phyloP scores from a whole-genome alignment of 345 rosid species.

The Gossypium raimondii region DNA sequence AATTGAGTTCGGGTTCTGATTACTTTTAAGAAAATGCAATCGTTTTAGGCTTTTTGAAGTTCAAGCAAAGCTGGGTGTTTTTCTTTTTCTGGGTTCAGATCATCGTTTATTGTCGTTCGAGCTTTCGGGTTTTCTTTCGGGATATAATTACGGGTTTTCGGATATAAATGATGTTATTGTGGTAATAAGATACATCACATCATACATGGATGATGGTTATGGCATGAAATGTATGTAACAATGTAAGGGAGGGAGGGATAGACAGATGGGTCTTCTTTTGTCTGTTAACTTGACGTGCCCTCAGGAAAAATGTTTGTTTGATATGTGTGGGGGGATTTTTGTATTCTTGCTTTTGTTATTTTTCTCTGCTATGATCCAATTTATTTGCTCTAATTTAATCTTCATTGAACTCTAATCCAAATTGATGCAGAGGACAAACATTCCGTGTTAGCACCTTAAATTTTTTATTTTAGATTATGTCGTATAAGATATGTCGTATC shows the following conservation, averaged over 20 bases:
- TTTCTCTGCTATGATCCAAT: background rate
- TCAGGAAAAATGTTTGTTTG: constrained; percentile 11
- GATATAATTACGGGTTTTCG: background rate
- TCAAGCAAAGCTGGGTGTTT: background rate
- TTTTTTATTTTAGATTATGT: too few relatives aligned
- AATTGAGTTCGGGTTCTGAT: background rate
- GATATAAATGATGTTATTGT: background rate
- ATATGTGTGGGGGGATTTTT: background rate
- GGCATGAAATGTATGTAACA: background rate
- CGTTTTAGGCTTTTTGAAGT: background rate
- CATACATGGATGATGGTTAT: background rate
- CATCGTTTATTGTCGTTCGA: background rate
- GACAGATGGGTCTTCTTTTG: constrained; percentile 13
- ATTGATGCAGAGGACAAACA: background rate
- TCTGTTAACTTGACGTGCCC: constrained; percentile 24
- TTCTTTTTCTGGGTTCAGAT: background rate
- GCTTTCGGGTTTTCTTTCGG: background rate
- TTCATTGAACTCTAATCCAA: constrained; percentile 3
- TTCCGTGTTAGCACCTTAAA: too few relatives aligned
- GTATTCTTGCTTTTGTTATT: constrained; percentile 1
- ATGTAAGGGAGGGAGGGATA: background rate
- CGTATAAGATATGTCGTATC: too few relatives aligned
- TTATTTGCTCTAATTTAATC: background rate
- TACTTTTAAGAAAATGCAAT: background rate
- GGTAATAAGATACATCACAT: background rate